These are phyloP conservation scores for Closterium sp. DNA, from an alignment of 139 green algal species.

Conservation along the genomic window DNA sequence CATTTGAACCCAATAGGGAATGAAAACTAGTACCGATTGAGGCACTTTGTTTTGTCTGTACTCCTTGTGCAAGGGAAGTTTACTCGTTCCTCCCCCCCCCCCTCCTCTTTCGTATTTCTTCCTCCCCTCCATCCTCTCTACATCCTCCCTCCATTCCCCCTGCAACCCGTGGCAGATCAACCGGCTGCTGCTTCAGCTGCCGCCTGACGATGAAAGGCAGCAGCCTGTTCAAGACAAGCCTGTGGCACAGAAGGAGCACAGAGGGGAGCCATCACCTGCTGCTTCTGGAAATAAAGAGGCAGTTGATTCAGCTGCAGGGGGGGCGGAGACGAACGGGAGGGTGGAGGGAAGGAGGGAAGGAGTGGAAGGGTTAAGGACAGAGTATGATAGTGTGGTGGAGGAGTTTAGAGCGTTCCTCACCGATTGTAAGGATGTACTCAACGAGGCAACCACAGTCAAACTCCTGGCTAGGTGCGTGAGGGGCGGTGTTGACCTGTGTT, in stretches of 20 bases:
- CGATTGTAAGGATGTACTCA: constrained; percentile 61
- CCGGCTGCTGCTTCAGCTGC: constrained; percentile 57
- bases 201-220: background rate
- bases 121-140: background rate
- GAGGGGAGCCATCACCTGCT: too few species aligned
- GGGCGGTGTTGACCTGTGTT: too few species aligned
- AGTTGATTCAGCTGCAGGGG: background rate
- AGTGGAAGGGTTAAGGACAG: background rate
- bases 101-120: background rate
- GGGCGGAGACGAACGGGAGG: too few species aligned
- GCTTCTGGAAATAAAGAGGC: background rate
- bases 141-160: background rate
- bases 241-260: too few species aligned
- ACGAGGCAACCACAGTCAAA: constrained; percentile 71
- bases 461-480: constrained; percentile 66
- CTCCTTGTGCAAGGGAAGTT: too few species aligned
- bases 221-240: too few species aligned
- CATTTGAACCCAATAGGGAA: too few species aligned
- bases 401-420: constrained; percentile 50
- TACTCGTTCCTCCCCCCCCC: too few species aligned
- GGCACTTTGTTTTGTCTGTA: too few species aligned
- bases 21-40: too few species aligned
- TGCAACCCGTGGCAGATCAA: constrained; percentile 60
- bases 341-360: background rate
- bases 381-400: constrained; percentile 28